A percentile compares a stretch with the other conserved stretches of the same genome.
Evolutionary conservation across 768 basidiomycete species (phyloP).

Genomic region (Phylloporus arenicola): DNA sequence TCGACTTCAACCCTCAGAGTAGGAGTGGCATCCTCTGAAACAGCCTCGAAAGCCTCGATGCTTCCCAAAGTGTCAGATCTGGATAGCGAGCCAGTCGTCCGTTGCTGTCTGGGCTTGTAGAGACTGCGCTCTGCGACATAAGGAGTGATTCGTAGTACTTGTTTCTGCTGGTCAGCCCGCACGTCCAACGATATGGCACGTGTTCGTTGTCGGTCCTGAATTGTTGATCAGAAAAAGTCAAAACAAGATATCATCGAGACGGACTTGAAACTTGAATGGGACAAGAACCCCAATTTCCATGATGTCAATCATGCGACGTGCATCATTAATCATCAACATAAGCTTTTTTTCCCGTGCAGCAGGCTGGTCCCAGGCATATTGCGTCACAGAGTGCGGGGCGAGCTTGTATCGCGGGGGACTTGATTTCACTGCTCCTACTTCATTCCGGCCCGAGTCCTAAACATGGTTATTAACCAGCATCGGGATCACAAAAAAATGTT

Average conservation of each 20-base stretch:
- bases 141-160: conserved; percentile 80
- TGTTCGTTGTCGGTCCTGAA: conserved; percentile 50
- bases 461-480: conserved; percentile 21
- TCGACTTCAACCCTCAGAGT: conserved; percentile 65
- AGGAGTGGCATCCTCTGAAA: conserved; percentile 66
- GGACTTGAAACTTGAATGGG: conserved; percentile 81
- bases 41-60: conserved; percentile 77
- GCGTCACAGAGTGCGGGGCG: conserved; percentile 43
- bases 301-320: conserved; percentile 71
- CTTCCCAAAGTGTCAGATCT: conserved; percentile 67
- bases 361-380: conserved; percentile 94
- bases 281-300: conserved; percentile 92
- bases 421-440: conserved; percentile 36
- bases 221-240: background rate
- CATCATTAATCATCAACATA: conserved; percentile 53
- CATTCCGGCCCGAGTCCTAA: conserved; percentile 43
- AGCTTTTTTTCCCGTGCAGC: conserved; percentile 79
- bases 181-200: conserved; percentile 84
- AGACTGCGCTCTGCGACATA: conserved; percentile 83
- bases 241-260: conserved; percentile 17
- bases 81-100: conserved; percentile 40
- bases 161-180: conserved; percentile 80
- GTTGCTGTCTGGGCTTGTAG: conserved; percentile 67
- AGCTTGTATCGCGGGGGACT: conserved; percentile 48
- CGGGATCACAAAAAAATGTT: conserved; percentile 9